Percentiles rank a stretch among this genome's conserved stretches.
Conservation (phyloP, 768 basidiomycete genomes). For the Amanita molliuscula region DNA sequence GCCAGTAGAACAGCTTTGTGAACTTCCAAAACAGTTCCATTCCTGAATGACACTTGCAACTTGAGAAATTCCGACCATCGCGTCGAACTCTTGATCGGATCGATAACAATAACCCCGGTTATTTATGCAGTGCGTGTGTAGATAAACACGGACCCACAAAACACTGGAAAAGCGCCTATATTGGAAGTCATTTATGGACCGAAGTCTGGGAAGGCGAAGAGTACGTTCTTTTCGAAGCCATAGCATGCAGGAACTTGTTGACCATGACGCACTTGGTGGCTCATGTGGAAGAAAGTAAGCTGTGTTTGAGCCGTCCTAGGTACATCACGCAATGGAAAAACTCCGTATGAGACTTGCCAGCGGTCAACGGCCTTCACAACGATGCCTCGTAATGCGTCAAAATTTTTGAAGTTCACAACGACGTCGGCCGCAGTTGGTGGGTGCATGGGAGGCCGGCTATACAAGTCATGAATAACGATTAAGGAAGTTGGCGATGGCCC, state of each 20-base stretch:
- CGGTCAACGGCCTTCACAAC: too few species aligned
- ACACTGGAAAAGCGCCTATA: not conserved
- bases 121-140: not conserved
- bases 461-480: too few species aligned
- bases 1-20: not conserved
- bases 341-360: too few species aligned
- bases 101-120: not conserved
- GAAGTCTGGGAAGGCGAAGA: not conserved
- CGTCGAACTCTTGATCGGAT: not conserved
- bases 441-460: too few species aligned
- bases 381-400: too few species aligned
- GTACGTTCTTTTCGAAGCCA: not conserved
- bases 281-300: too few species aligned
- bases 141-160: not conserved
- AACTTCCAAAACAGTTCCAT: not conserved
- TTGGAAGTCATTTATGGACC: not conserved
- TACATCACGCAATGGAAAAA: too few species aligned
- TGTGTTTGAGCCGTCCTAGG: too few species aligned
- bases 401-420: too few species aligned
- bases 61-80: not conserved
- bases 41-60: too few species aligned
- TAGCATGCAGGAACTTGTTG: not conserved
- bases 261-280: not conserved
- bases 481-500: too few species aligned
- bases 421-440: too few species aligned